phyloP scores from a whole-genome alignment of 345 rosid species.

The Gossypium arboreum region DNA sequence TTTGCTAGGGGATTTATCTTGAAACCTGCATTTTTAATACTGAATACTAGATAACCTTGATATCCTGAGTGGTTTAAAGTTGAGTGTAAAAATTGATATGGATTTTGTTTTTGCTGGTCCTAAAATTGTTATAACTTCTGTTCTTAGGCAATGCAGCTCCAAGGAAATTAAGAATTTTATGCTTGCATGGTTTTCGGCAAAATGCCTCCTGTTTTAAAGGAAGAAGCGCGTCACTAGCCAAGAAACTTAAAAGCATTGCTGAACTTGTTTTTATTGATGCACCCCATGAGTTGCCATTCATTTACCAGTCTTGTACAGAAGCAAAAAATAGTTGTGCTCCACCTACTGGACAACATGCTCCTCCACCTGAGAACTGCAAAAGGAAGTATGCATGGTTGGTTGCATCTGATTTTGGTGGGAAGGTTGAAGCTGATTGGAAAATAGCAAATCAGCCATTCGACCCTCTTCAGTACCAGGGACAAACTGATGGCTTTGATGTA shows the following conservation, averaged over 20 bases:
- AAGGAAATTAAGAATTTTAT: constrained; percentile 73
- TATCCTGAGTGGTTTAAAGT: background rate
- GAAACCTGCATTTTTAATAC: background rate
- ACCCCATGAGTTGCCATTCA: constrained; percentile 74
- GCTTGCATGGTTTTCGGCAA: constrained; percentile 96
- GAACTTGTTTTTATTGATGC: constrained; percentile 81
- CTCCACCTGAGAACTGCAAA: constrained; percentile 53
- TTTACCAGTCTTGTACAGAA: constrained; percentile 40
- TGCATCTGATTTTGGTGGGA: constrained; percentile 40
- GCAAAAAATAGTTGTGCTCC: constrained; percentile 8
- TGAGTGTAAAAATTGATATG: background rate
- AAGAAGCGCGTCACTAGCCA: constrained; percentile 84
- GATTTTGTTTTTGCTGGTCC: background rate
- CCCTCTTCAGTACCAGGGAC: constrained; percentile 76
- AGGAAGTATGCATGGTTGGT: constrained; percentile 88
- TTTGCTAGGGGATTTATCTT: background rate
- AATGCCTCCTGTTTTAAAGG: constrained; percentile 91
- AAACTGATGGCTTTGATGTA: constrained; percentile 64
- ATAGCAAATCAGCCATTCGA: constrained; percentile 58
- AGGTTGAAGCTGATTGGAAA: constrained; percentile 48
- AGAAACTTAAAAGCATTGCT: constrained; percentile 76
- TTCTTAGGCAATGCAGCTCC: constrained; percentile 34
- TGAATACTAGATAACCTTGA: background rate
- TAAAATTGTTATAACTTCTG: constrained; percentile 8
- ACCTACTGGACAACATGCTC: constrained; percentile 31